Conservation (phyloP, 148 eudicot species). For the Spergularia bocconei region DNA sequence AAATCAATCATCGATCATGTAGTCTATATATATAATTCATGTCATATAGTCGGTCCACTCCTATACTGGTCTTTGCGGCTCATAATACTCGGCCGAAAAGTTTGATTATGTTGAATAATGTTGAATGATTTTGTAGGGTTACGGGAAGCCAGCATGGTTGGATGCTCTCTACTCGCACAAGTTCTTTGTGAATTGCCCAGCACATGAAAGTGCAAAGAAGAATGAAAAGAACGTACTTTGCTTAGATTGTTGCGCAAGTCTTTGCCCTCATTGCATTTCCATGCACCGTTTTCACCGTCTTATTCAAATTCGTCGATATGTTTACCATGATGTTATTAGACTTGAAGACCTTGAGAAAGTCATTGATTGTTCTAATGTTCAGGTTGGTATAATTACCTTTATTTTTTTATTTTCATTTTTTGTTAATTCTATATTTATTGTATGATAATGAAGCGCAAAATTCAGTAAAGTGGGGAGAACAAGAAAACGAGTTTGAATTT, state of each 20-base stretch:
- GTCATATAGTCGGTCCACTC: neutral
- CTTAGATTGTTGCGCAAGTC: conserved; percentile 85
- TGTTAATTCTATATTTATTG: no score
- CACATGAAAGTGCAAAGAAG: conserved; percentile 81
- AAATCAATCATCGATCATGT: neutral
- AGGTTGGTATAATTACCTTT: conserved; percentile 35
- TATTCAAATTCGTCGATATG: conserved; percentile 88
- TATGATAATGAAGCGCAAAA: no score
- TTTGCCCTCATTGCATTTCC: conserved; percentile 86
- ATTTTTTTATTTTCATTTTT: neutral
- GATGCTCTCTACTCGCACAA: conserved; percentile 75
- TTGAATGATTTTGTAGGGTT: conserved; percentile 38
- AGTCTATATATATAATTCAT: neutral
- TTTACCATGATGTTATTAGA: conserved; percentile 86
- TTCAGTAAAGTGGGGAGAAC: no score
- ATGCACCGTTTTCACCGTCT: conserved; percentile 82
- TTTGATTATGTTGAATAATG: neutral
- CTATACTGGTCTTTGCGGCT: neutral
- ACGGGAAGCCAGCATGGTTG: conserved; percentile 89
- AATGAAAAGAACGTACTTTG: conserved; percentile 91
- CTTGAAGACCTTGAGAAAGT: conserved; percentile 88
- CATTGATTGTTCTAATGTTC: conserved; percentile 88
- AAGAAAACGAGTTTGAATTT: no score
- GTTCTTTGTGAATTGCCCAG: conserved; percentile 67
- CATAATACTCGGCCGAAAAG: neutral